Base-by-base conservation (phyloP, 2,329 filamentous ascomycete genomes). In the Fusarium sacchari region DNA sequence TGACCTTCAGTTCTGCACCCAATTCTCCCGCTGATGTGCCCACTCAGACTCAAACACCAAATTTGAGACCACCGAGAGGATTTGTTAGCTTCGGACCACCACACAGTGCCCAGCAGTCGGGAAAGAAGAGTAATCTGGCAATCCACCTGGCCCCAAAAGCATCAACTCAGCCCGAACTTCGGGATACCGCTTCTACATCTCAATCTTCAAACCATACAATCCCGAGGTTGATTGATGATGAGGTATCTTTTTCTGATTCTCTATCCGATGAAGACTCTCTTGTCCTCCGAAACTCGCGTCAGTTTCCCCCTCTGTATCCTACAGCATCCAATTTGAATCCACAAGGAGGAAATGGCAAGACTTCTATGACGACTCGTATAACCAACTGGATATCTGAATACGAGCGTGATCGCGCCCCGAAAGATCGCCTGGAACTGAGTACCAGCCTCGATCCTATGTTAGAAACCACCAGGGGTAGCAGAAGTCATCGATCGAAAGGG, bases 331-430 rank as follows among this genome's bases (percentile, higher is more conserved):
- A 60, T 5, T 55, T 69, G 49, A 73, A 68, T 13, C 62, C 74
- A 6, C 75, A 76, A n/a, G 73, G 64, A 17, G 69, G 62, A 20
- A 73, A 69, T 49, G 77, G 72, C 44, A 79, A 80, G 59, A 74
- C 78, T 18, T 75, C 78, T 22, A 78, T 78, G 39, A 80, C 80
- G 42, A 80, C 78, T 55, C 77, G 77, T 6, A 83, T 83, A 60
- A 77, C 79, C n/a, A 65, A 78, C 26, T 81, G 80, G 77, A 79
- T 83, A 36, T 78, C 80, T 32, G 74, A 76, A 52, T 80, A 80
- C 49, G 80, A 82, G 66, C 77, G 72, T 34, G 74, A 75, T 13
- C 75, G 71, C 39, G 77, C 72, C 24, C 73, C 78, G n/a, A 71
- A 64, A 32, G 76, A 72, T 56, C 59, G 59, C 32, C 61, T 67